Percentiles rank a stretch among this genome's conserved stretches.
These are phyloP conservation scores for Taphrina betulina DNA, from an alignment of 1,139 yeast genomes.

Conservation along the genomic window DNA sequence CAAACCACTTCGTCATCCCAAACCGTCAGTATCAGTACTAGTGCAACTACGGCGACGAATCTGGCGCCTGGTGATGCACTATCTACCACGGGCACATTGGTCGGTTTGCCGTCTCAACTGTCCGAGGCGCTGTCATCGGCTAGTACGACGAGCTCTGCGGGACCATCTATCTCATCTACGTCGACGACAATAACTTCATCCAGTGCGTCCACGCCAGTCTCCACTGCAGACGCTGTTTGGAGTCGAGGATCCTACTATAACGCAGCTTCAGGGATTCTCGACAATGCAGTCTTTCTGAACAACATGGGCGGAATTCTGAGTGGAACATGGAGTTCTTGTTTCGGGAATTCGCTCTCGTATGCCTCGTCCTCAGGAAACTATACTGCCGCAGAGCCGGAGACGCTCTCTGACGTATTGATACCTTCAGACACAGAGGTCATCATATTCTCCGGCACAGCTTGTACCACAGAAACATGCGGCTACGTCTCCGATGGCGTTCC, in stretches of 20 bases:
- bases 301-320: slow-evolving; percentile 69
- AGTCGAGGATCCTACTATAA: slow-evolving; percentile 69
- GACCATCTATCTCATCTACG: slow-evolving; percentile 40
- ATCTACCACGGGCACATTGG: slow-evolving; percentile 40
- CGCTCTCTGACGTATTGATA: slow-evolving; percentile 62
- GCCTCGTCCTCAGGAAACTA: slow-evolving; percentile 71
- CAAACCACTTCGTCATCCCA: slow-evolving; percentile 44
- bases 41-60: slow-evolving; percentile 23
- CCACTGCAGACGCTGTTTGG: slow-evolving; percentile 55
- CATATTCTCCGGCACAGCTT: slow-evolving; percentile 68
- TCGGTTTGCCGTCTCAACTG: slow-evolving; percentile 33
- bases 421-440: slow-evolving; percentile 72
- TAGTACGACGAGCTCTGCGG: slow-evolving; percentile 37
- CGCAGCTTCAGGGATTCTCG: slow-evolving; percentile 55
- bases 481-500: slow-evolving; percentile 82
- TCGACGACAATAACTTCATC: slow-evolving; percentile 42
- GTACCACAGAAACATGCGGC: slow-evolving; percentile 72
- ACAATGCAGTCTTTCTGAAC: slow-evolving; percentile 80
- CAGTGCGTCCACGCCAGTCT: slow-evolving; percentile 40
- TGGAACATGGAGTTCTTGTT: slow-evolving; percentile 78
- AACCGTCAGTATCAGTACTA: slow-evolving; percentile 11
- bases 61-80: slow-evolving; percentile 40
- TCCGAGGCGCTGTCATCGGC: slow-evolving; percentile 18
- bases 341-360: slow-evolving; percentile 85
- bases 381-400: slow-evolving; percentile 61